These are phyloP conservation scores for Colletotrichum abscissum DNA, from an alignment of 2,329 filamentous ascomycete genomes.

Conservation along the genomic window DNA sequence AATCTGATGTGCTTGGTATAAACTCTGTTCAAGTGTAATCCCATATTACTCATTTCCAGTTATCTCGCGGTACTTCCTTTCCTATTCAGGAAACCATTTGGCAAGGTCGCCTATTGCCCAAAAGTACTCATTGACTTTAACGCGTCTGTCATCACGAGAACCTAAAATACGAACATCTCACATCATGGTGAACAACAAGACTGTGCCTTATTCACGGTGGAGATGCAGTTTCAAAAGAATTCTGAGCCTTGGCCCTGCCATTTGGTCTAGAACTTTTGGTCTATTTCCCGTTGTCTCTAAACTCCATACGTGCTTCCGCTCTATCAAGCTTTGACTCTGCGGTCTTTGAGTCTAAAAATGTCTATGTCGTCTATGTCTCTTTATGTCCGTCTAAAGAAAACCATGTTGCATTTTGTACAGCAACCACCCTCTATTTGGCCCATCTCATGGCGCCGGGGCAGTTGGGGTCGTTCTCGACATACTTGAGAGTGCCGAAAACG, in stretches of 20 bases:
- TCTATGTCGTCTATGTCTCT: constrained; percentile 14
- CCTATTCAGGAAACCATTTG: not conserved
- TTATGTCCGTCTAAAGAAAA: constrained; percentile 14
- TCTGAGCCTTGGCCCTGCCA: not conserved
- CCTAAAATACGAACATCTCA: not conserved
- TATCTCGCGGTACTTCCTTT: not conserved
- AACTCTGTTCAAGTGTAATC: not conserved
- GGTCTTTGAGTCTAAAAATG: constrained; percentile 1
- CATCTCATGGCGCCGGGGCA: constrained; percentile 50
- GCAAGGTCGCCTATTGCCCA: not conserved
- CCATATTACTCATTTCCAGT: not conserved
- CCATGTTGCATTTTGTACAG: not conserved
- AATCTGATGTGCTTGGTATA: not conserved
- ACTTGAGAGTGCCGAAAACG: constrained; percentile 59
- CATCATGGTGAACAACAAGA: not conserved
- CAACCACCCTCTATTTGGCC: constrained; percentile 39
- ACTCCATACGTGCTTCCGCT: not conserved
- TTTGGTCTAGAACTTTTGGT: not conserved
- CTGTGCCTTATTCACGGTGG: not conserved
- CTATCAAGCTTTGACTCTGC: not conserved
- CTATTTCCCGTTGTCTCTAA: not conserved
- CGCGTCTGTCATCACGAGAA: not conserved
- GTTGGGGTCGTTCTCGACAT: constrained; percentile 54
- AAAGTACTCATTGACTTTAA: not conserved
- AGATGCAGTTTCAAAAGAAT: not conserved